Conservation (phyloP, 2,329 filamentous ascomycete species). For the Diaporthe australafricana region DNA sequence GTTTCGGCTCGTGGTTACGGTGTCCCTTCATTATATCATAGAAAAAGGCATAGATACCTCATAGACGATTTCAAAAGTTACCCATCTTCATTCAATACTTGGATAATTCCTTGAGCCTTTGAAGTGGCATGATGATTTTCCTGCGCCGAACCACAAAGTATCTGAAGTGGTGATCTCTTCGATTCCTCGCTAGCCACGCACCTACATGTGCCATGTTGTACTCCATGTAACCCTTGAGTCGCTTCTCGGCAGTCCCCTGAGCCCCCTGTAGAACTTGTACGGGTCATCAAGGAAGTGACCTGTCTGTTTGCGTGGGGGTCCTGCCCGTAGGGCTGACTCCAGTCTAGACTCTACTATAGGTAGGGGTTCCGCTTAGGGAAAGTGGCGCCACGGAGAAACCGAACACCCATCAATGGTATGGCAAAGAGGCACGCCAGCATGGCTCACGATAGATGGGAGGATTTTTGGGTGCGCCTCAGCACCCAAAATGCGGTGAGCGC, state of each 20-base stretch:
- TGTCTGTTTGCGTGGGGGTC: slow-evolving; percentile 11
- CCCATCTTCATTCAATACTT: slow-evolving; percentile 15
- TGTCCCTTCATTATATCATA: slow-evolving; percentile 29
- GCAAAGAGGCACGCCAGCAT: background rate
- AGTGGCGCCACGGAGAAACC: slow-evolving; percentile 1
- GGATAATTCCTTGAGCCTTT: background rate
- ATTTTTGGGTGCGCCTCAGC: background rate
- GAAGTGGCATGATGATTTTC: background rate
- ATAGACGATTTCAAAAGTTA: slow-evolving; percentile 29
- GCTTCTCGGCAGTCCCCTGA: background rate
- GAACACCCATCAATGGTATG: slow-evolving; percentile 1
- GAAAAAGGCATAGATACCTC: slow-evolving; percentile 38
- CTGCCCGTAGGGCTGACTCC: slow-evolving; percentile 19
- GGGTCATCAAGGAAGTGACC: slow-evolving; percentile 6
- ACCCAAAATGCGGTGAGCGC: background rate
- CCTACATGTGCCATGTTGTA: background rate
- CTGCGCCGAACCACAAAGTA: background rate
- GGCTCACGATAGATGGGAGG: background rate
- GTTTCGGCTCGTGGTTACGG: slow-evolving; percentile 25
- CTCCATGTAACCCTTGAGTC: background rate
- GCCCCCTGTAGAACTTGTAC: background rate
- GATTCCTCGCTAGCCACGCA: background rate
- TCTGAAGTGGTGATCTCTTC: background rate
- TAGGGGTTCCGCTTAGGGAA: background rate
- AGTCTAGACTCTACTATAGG: background rate